A percentile compares a stretch with the other conserved stretches of the same genome.
phyloP scores from a whole-genome alignment of 768 basidiomycete species.

The Lactifluus piperatus region DNA sequence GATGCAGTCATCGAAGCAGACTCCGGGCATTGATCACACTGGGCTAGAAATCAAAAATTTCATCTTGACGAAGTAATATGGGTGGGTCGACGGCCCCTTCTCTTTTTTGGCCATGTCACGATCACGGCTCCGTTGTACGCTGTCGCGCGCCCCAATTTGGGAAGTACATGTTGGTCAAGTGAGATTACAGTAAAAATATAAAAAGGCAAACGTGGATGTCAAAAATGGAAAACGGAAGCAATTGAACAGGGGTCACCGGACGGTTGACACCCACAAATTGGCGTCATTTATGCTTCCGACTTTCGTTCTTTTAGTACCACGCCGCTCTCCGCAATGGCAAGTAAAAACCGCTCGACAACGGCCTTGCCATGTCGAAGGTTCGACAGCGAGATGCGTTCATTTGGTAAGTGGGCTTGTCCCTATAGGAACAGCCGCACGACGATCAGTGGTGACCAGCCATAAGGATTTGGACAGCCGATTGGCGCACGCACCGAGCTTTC shows the following conservation, averaged over 20 bases:
- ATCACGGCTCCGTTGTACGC: background rate
- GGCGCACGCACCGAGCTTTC: conserved; percentile 63
- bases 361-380: conserved; percentile 75
- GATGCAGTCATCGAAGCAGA: background rate
- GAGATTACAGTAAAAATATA: too few relatives aligned
- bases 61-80: background rate
- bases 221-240: background rate
- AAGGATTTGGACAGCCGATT: background rate
- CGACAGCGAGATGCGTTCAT: conserved; percentile 81
- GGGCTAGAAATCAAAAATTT: background rate
- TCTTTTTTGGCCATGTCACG: background rate
- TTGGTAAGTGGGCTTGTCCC: conserved; percentile 90
- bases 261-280: background rate
- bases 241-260: background rate
- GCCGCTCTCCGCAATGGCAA: conserved; percentile 37
- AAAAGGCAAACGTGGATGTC: too few relatives aligned
- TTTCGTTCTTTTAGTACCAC: background rate
- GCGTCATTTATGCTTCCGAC: background rate
- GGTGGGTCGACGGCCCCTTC: background rate
- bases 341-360: conserved; percentile 67
- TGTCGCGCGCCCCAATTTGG: too few relatives aligned
- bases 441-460: conserved; percentile 1
- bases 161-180: too few relatives aligned
- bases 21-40: conserved; percentile 14
- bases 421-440: conserved; percentile 22